These are phyloP conservation scores for Quercus rubra DNA, from an alignment of 306 rosid species.

Conservation along the genomic window DNA sequence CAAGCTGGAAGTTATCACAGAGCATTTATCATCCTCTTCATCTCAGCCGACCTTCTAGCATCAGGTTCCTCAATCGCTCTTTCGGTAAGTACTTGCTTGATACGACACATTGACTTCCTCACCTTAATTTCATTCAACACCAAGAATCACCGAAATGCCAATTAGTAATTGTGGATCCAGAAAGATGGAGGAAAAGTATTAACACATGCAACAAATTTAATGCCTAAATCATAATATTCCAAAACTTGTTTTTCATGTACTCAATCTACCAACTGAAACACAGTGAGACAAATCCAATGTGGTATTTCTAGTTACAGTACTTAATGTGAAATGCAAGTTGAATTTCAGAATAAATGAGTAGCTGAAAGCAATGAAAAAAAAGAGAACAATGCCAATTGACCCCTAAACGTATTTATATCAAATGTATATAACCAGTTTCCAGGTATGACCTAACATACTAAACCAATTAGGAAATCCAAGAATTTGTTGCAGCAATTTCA, in stretches of 20 bases:
- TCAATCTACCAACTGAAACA: not conserved
- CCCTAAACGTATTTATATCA: not conserved
- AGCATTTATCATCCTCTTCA: constrained; percentile 89
- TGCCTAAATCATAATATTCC: constrained; percentile 4
- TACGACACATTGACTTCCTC: constrained; percentile 96
- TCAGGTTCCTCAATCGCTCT: constrained; percentile 94
- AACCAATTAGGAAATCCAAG: not conserved
- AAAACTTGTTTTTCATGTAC: not conserved
- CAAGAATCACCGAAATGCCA: not conserved
- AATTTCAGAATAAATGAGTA: not conserved
- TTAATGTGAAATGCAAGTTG: not conserved
- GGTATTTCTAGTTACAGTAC: not conserved
- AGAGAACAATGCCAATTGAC: not conserved
- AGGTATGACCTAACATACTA: not conserved
- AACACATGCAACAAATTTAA: not conserved
- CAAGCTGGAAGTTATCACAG: constrained; percentile 41
- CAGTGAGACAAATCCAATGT: not conserved
- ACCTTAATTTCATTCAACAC: constrained; percentile 45
- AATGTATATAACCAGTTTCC: not conserved
- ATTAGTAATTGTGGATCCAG: not conserved
- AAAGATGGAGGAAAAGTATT: not conserved
- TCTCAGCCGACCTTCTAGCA: constrained; percentile 88
- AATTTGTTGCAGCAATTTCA: not conserved
- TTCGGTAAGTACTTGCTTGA: constrained; percentile 94
- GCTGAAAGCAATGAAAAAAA: not conserved